phyloP scores from a whole-genome alignment of 108 stramenopile species.

The Hondaea fermentalgiana region DNA sequence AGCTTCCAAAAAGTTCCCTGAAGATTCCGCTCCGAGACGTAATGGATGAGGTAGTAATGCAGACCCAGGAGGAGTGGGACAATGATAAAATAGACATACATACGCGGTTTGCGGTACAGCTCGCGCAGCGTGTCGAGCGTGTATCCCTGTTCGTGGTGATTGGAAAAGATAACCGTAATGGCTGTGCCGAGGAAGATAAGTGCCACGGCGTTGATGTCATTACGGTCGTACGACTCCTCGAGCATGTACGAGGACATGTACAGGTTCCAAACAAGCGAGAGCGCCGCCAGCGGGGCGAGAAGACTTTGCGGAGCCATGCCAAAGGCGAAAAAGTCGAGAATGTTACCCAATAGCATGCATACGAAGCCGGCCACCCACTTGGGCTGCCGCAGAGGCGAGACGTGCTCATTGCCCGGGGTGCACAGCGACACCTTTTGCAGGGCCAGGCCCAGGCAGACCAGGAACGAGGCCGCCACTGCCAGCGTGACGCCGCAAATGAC shows the following conservation, averaged over 20 bases:
- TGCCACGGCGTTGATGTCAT: conserved; percentile 29
- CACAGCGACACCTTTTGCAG: neutral
- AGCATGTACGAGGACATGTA: conserved; percentile 38
- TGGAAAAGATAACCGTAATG: conserved; percentile 32
- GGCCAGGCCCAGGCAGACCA: neutral
- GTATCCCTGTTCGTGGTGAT: conserved; percentile 33
- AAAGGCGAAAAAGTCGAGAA: conserved; percentile 7
- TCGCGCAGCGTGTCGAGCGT: conserved; percentile 25
- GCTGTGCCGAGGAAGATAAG: conserved; percentile 43
- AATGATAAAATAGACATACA: neutral
- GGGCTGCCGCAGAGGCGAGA: neutral
- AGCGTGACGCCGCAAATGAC: neutral
- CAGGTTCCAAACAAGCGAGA: conserved; percentile 42
- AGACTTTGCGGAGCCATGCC: conserved; percentile 46
- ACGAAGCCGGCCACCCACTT: neutral
- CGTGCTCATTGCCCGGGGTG: neutral
- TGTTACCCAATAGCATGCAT: conserved; percentile 12
- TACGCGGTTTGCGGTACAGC: neutral
- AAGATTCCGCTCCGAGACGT: neutral
- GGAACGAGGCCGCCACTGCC: neutral
- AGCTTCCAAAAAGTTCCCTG: neutral
- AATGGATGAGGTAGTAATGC: neutral
- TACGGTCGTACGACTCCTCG: conserved; percentile 26
- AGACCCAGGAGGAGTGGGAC: neutral
- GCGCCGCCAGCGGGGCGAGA: conserved; percentile 40